These are phyloP conservation scores for Calocybe gangraenosa DNA, from an alignment of 768 basidiomycete genomes.

Conservation along the genomic window DNA sequence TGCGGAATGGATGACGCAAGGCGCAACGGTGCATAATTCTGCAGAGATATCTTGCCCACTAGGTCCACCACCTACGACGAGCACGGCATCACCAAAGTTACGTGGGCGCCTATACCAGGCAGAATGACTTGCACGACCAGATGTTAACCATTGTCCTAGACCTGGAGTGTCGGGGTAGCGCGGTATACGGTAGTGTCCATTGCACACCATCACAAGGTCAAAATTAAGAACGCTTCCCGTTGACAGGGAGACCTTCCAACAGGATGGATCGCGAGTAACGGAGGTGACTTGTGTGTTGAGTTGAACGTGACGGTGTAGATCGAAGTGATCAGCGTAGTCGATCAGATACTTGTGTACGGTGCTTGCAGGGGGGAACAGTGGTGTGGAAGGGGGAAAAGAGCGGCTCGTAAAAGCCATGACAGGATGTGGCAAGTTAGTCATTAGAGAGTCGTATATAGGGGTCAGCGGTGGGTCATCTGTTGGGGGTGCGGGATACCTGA, in stretches of 20 bases:
- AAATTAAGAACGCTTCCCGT: constrained; percentile 34
- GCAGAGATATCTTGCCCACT: constrained; percentile 65
- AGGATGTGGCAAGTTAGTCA: constrained; percentile 80
- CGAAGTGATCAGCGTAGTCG: constrained; percentile 58
- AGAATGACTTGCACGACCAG: constrained; percentile 56
- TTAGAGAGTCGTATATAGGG: constrained; percentile 74
- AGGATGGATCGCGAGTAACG: constrained; percentile 33
- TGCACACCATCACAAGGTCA: constrained; percentile 70
- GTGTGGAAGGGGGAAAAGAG: constrained; percentile 67
- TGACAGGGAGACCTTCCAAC: constrained; percentile 48
- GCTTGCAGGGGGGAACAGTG: constrained; percentile 61
- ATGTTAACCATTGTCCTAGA: constrained; percentile 50
- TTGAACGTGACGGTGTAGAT: constrained; percentile 56
- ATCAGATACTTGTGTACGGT: constrained; percentile 67
- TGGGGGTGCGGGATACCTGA: constrained; percentile 55
- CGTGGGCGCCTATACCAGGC: constrained; percentile 60
- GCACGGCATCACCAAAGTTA: constrained; percentile 36
- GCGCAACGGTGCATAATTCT: constrained; percentile 46
- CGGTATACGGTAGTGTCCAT: constrained; percentile 70
- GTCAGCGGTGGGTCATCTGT: constrained; percentile 53
- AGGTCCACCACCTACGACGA: constrained; percentile 53
- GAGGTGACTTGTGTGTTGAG: constrained; percentile 55
- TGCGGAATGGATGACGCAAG: constrained; percentile 54
- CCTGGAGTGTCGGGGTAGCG: constrained; percentile 60
- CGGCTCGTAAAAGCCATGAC: constrained; percentile 66